Conservation (phyloP, 139 green algal species). For the Chlorella vulgaris region DNA sequence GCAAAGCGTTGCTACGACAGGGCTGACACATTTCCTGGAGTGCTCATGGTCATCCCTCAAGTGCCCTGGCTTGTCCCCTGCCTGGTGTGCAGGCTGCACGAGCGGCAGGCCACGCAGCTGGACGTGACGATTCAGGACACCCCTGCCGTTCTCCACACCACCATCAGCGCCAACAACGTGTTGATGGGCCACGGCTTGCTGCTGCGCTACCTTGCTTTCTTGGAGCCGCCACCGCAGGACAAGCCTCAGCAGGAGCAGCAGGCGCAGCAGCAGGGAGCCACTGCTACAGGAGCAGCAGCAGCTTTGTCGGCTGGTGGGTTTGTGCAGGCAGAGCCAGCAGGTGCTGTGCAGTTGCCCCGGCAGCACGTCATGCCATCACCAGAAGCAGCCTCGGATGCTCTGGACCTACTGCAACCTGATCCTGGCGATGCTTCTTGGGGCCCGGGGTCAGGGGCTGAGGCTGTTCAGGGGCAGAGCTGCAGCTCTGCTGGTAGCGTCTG, state of each 20-base stretch:
- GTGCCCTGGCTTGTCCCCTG: neutral
- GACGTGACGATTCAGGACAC: constrained; percentile 1
- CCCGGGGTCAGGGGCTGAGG: no score
- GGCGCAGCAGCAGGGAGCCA: neutral
- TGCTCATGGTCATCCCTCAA: no score
- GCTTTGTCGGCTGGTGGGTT: no score
- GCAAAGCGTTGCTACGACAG: no score
- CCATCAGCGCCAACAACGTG: constrained; percentile 45
- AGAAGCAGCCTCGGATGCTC: neutral
- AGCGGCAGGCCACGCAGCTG: constrained; percentile 4
- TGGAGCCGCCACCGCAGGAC: neutral
- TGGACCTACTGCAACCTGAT: no score
- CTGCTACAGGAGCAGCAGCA: no score
- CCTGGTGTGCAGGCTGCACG: constrained; percentile 29
- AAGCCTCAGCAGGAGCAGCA: neutral
- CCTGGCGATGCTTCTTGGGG: neutral
- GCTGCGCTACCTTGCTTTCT: constrained; percentile 42
- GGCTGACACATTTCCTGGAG: no score
- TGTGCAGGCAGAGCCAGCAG: no score
- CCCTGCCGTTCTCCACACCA: constrained; percentile 4
- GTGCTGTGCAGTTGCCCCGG: no score
- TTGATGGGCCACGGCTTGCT: constrained; percentile 48
- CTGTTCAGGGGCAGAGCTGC: no score
- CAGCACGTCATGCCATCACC: neutral
- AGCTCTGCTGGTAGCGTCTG: no score